Evolutionary conservation across 768 basidiomycete genomes (phyloP).

Genomic region (Mycena leptocephala): DNA sequence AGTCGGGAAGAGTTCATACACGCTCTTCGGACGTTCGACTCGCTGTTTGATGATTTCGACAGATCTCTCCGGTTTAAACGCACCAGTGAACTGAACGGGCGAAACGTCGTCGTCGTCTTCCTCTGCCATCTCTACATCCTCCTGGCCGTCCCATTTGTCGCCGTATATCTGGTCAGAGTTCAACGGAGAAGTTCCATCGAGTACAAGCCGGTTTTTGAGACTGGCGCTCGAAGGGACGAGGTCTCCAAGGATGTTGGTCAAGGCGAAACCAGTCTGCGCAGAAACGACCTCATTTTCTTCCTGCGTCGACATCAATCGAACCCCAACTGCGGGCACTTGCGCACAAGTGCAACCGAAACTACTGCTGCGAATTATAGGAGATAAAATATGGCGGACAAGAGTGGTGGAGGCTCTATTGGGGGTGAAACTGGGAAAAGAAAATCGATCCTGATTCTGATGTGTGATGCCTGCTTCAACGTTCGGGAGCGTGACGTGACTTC

Average conservation of each 20-base stretch:
- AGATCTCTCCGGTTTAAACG: slow-evolving; percentile 66
- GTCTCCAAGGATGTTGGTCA: slow-evolving; percentile 80
- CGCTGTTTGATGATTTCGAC: slow-evolving; percentile 76
- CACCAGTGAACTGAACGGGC: slow-evolving; percentile 68
- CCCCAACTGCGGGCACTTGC: too few species aligned
- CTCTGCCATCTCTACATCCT: slow-evolving; percentile 81
- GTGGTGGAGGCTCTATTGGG: too few species aligned
- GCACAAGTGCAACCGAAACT: too few species aligned
- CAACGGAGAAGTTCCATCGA: slow-evolving; percentile 75
- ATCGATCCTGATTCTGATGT: too few species aligned
- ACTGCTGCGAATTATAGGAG: too few species aligned
- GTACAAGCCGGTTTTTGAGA: slow-evolving; percentile 83
- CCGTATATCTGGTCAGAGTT: slow-evolving; percentile 83
- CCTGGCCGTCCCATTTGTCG: slow-evolving; percentile 89
- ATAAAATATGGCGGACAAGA: too few species aligned
- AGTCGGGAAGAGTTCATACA: slow-evolving; percentile 90
- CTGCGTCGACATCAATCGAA: slow-evolving; percentile 53
- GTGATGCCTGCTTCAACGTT: too few species aligned
- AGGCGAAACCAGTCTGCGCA: slow-evolving; percentile 84
- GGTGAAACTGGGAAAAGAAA: too few species aligned
- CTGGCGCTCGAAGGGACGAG: slow-evolving; percentile 77
- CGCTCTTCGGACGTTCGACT: slow-evolving; percentile 85
- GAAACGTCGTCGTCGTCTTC: slow-evolving; percentile 70
- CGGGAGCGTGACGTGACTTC: too few species aligned
- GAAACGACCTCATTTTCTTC: slow-evolving; percentile 85